Evolutionary conservation across 768 basidiomycete species (phyloP).

Genomic region (Dacryopinax primogenitus): DNA sequence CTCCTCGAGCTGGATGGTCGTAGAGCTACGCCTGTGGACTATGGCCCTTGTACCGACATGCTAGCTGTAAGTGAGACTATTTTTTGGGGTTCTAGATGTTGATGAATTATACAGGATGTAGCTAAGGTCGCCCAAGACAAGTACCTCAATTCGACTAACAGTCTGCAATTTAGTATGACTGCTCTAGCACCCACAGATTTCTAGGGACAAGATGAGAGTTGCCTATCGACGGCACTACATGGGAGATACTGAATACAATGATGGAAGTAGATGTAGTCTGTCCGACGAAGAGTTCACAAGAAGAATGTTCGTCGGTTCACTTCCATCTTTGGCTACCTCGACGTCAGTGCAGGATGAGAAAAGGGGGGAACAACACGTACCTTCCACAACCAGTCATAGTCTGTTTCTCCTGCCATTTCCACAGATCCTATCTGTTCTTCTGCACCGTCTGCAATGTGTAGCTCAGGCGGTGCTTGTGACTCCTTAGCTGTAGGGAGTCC

Average conservation of each 20-base stretch:
- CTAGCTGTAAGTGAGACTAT: conserved; percentile 31
- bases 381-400: conserved; percentile 85
- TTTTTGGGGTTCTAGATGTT: conserved; percentile 18
- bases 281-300: conserved; percentile 35
- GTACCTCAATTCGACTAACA: conserved; percentile 43
- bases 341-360: conserved; percentile 13
- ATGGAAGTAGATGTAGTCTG: background rate
- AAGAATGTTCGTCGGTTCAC: conserved; percentile 84
- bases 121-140: conserved; percentile 47
- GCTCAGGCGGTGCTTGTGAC: conserved; percentile 48
- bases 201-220: background rate
- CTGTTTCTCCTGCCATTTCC: conserved; percentile 23
- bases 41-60: conserved; percentile 49
- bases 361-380: conserved; percentile 32
- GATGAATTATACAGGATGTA: conserved; percentile 38
- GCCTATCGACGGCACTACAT: background rate
- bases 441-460: conserved; percentile 36
- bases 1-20: conserved; percentile 78
- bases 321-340: conserved; percentile 74
- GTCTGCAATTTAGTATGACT: conserved; percentile 55
- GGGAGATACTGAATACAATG: background rate
- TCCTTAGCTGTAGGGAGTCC: conserved; percentile 71
- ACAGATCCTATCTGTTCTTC: conserved; percentile 22
- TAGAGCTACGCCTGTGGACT: conserved; percentile 65
- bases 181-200: conserved; percentile 33